These are phyloP conservation scores for Arabidopsis suecica DNA, from an alignment of 345 rosid species.

Conservation along the genomic window DNA sequence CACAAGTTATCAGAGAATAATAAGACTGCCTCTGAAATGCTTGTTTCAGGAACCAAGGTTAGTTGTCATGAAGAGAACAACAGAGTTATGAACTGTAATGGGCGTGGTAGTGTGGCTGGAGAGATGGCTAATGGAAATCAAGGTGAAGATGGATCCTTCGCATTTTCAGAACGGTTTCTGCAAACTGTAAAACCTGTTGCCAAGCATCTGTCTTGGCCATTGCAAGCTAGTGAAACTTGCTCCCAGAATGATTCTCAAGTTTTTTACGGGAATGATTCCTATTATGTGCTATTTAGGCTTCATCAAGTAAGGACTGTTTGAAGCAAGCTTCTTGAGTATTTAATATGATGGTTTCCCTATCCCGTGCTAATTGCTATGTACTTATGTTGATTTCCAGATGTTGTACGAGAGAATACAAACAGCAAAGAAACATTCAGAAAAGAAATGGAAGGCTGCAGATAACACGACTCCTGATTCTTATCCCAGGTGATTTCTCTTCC, in stretches of 20 bases:
- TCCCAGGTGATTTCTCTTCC: constrained; percentile 64
- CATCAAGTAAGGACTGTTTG: constrained; percentile 71
- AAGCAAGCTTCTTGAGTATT: constrained; percentile 18
- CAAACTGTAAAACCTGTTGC: constrained; percentile 81
- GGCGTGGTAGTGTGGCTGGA: constrained; percentile 68
- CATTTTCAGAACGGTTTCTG: constrained; percentile 78
- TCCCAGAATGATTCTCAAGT: constrained; percentile 61
- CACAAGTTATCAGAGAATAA: constrained; percentile 78
- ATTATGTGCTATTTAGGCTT: constrained; percentile 90
- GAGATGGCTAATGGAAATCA: constrained; percentile 80
- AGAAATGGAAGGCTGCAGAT: constrained; percentile 83
- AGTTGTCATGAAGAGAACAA: constrained; percentile 72
- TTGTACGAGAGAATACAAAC: constrained; percentile 89
- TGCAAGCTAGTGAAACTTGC: constrained; percentile 58
- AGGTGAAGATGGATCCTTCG: constrained; percentile 68
- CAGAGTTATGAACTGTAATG: constrained; percentile 63
- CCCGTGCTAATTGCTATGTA: neutral
- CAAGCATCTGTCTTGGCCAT: constrained; percentile 65
- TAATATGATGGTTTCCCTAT: constrained; percentile 12
- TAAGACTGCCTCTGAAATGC: constrained; percentile 74
- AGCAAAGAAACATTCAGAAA: constrained; percentile 85
- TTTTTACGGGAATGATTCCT: constrained; percentile 95
- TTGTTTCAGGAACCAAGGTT: constrained; percentile 72
- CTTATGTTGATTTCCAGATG: constrained; percentile 54
- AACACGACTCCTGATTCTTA: constrained; percentile 74